Evolutionary conservation across 1,284 basidiomycete species (phyloP).

Genomic region (Meripilus lineatus): DNA sequence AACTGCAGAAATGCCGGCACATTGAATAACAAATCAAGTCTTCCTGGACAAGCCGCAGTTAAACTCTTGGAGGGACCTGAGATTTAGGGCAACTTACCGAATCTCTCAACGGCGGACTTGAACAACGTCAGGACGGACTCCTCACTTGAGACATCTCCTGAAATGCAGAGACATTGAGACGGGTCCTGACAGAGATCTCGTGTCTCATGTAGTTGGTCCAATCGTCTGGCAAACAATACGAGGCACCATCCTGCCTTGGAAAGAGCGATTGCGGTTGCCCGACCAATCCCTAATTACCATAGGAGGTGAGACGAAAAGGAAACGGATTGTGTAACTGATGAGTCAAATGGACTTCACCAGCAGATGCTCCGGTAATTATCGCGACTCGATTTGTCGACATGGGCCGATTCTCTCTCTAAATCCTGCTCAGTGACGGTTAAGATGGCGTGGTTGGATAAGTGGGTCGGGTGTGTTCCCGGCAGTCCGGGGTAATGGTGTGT

Average conservation of each 20-base stretch:
- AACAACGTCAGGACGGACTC: slow-evolving; percentile 60
- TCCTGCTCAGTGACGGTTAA: too few relatives aligned
- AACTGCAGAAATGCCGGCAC: slow-evolving; percentile 33
- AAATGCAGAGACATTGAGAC: slow-evolving; percentile 35
- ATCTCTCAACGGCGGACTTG: slow-evolving; percentile 44
- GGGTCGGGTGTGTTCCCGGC: too few relatives aligned
- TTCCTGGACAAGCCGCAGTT: slow-evolving; percentile 34
- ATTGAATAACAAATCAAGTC: slow-evolving; percentile 78
- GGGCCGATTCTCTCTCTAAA: too few relatives aligned
- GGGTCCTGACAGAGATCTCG: slow-evolving; percentile 39
- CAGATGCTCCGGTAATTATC: slow-evolving; percentile 22
- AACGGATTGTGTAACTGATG: not conserved
- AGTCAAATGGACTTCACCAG: too few relatives aligned
- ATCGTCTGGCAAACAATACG: slow-evolving; percentile 46
- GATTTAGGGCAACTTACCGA: slow-evolving; percentile 38
- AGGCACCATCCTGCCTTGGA: slow-evolving; percentile 42
- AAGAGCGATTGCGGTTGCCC: slow-evolving; percentile 43
- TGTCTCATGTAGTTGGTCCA: slow-evolving; percentile 56
- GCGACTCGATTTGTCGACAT: slow-evolving; percentile 18
- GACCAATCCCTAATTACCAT: slow-evolving; percentile 39
- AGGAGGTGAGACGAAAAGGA: not conserved
- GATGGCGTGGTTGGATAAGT: too few relatives aligned
- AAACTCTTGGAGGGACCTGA: not conserved
- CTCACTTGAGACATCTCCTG: slow-evolving; percentile 64
- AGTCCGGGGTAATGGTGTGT: too few relatives aligned